Conservation (phyloP, 2,329 filamentous ascomycete genomes). For the Aspergillus ruber region DNA sequence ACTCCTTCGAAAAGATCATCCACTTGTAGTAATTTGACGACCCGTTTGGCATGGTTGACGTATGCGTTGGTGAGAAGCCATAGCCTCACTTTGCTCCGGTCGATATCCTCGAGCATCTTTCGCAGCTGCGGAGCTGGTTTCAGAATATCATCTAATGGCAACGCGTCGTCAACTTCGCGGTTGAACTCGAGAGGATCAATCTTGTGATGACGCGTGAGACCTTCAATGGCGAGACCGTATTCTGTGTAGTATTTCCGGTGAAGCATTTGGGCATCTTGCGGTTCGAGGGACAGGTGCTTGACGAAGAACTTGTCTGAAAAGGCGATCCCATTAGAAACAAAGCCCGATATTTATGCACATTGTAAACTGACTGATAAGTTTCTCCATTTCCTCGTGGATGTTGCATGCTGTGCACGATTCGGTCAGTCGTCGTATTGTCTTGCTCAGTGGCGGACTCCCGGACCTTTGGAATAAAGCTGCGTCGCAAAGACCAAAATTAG, state of each 20-base stretch:
- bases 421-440: constrained; percentile 8
- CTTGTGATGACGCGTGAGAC: constrained; percentile 85
- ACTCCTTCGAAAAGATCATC: constrained; percentile 91
- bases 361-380: constrained; percentile 56
- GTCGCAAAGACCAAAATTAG: constrained; percentile 8
- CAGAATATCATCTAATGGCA: constrained; percentile 80
- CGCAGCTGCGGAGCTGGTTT: constrained; percentile 70
- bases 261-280: constrained; percentile 74
- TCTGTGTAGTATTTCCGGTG: constrained; percentile 91
- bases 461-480: constrained; percentile 78
- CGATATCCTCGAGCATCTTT: constrained; percentile 71
- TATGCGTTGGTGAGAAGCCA: constrained; percentile 99
- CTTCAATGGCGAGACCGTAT: constrained; percentile 96
- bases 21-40: constrained; percentile 71
- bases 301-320: constrained; percentile 53
- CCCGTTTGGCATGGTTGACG: constrained; percentile 74
- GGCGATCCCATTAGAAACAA: neutral
- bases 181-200: constrained; percentile 96
- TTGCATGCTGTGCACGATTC: constrained; percentile 53
- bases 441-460: constrained; percentile 17
- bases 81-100: constrained; percentile 72
- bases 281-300: constrained; percentile 64
- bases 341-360: neutral
- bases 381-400: constrained; percentile 83
- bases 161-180: constrained; percentile 83